Evolutionary conservation across 2,329 filamentous ascomycete genomes (phyloP).

Genomic region (Zymoseptoria tritici): DNA sequence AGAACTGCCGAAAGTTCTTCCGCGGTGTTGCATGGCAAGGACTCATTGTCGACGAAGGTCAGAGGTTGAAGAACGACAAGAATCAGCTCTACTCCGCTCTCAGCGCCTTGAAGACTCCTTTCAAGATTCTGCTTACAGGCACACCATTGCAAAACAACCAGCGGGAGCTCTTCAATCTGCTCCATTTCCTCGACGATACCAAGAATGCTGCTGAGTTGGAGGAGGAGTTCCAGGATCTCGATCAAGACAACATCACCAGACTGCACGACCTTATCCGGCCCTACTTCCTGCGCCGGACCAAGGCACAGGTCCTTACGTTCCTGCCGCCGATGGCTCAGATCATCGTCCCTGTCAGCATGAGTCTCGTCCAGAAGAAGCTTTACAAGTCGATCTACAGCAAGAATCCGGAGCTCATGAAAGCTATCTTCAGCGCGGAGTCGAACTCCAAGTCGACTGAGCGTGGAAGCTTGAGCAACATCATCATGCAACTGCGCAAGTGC

Average conservation of each 20-base stretch:
- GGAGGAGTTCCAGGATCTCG: slow-evolving; percentile 66
- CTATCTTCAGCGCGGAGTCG: slow-evolving; percentile 66
- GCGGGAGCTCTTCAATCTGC: slow-evolving; percentile 87
- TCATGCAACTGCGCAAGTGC: slow-evolving; percentile 91
- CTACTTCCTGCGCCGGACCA: slow-evolving; percentile 69
- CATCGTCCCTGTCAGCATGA: slow-evolving; percentile 94
- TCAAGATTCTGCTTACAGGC: slow-evolving; percentile 75
- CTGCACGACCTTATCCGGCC: slow-evolving; percentile 77
- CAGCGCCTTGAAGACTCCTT: slow-evolving; percentile 65
- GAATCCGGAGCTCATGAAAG: slow-evolving; percentile 78
- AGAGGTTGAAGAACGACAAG: slow-evolving; percentile 88
- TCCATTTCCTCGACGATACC: slow-evolving; percentile 79
- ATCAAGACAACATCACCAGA: slow-evolving; percentile 70
- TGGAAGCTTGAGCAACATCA: slow-evolving; percentile 81
- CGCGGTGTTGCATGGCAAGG: slow-evolving; percentile 72
- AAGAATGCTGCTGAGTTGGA: slow-evolving; percentile 68
- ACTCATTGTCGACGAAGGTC: slow-evolving; percentile 88
- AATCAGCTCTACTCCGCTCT: slow-evolving; percentile 73
- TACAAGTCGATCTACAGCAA: slow-evolving; percentile 91
- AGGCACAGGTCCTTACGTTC: slow-evolving; percentile 83
- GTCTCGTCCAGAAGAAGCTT: slow-evolving; percentile 81
- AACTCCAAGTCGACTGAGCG: slow-evolving; percentile 60
- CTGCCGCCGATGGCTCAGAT: slow-evolving; percentile 90
- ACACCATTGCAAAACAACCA: slow-evolving; percentile 95
- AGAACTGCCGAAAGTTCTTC: slow-evolving; percentile 59